Evolutionary conservation across 305 asterid genomes (phyloP), one percentile per base, ranked within the genome.

Genomic region (Fraxinus latifolia): DNA sequence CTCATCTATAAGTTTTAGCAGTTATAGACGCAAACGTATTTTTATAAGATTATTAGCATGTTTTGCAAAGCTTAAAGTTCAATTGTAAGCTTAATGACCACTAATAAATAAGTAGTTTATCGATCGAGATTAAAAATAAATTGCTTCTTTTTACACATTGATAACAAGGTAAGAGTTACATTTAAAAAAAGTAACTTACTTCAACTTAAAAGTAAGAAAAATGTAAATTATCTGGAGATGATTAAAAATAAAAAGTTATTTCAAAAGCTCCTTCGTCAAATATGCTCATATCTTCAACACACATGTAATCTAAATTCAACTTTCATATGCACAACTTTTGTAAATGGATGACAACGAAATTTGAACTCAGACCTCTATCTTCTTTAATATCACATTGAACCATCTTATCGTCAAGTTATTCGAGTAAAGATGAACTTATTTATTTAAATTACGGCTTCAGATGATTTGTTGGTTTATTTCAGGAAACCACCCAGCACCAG

Each of bases 401-500:
- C 60, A 50, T n/a, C 7, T 4, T n/a, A 50, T 50, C 2, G 60
- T 50, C 60, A 50, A 50, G 60, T 53, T 4, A n/a, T n/a, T 53
- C 9, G 23, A 53, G 7, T 14, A n/a, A 17, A 53, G 3, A 53
- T n/a, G 0, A 53, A 53, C 9, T n/a, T 44, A 44, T 44, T 50
- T 15, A 53, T 53, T 53, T 53, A 53, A 53, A 53, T 53, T 17
- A n/a, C 9, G 11, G 21, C 65, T 5, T 17, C 0, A 17, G 6
- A n/a, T 3, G 21, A 17, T 25, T 9, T 25, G 29, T 50, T 15
- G 15, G 36, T 34, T 82, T 4, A 50, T 77, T 83, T n/a, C 86
- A 91, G 92, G 93, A 58, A 80, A 39, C 91, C 91, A 44, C 93
- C 94, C 3, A 83, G 74, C 5, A 83, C 29, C 29, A 27, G 29